Conservation (phyloP, 2,329 filamentous ascomycete genomes). For the Aureobasidium mangrovei region DNA sequence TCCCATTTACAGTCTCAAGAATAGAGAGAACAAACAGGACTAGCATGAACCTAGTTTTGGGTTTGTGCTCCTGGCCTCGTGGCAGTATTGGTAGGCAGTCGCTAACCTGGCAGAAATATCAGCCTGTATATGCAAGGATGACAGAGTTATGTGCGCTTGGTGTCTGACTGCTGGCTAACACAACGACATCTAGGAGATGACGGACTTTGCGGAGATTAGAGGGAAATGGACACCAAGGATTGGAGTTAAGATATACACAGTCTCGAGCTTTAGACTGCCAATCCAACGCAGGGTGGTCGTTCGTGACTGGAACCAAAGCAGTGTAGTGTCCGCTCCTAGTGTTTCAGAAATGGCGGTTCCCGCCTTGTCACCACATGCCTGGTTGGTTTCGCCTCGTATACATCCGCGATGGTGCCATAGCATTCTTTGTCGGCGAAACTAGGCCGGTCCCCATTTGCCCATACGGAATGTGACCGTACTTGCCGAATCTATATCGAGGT, state of each 20-base stretch:
- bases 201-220: no score
- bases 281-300: neutral
- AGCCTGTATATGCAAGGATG: neutral
- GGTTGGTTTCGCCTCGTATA: neutral
- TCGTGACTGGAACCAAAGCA: neutral
- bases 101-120: neutral
- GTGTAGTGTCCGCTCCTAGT: neutral
- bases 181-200: neutral
- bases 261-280: no score
- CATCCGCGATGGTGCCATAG: neutral
- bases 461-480: no score
- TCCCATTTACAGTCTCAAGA: neutral
- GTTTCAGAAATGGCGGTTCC: neutral
- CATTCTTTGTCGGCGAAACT: neutral
- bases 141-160: neutral
- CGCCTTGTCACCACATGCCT: neutral
- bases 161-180: neutral
- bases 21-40: neutral
- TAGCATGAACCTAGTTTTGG: no score
- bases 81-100: neutral
- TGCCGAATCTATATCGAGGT: no score
- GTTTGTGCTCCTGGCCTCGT: neutral
- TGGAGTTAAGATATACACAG: no score
- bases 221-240: neutral
- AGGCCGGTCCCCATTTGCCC: no score